Conservation (phyloP, 2,329 filamentous ascomycete species). For the Dothideomycetes sp. region DNA sequence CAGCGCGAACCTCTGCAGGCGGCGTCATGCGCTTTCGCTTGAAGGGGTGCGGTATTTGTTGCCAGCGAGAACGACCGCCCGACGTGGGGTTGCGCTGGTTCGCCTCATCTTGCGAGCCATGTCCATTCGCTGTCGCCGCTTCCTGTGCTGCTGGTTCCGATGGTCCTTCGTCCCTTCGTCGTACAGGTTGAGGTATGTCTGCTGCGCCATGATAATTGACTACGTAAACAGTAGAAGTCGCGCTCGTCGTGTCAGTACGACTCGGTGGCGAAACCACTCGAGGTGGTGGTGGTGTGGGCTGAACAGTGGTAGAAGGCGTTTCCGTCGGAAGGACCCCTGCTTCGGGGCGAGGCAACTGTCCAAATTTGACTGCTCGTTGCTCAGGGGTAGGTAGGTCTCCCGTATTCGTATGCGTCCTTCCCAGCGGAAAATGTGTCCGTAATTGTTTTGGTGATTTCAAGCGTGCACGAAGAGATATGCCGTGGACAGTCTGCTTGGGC, state of each 20-base stretch:
- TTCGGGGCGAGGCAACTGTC: slow-evolving; percentile 11
- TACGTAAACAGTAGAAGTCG: slow-evolving; percentile 52
- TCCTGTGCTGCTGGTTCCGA: neutral
- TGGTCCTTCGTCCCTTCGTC: slow-evolving; percentile 13
- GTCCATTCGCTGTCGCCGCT: too few relatives aligned
- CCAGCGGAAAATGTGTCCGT: slow-evolving; percentile 20
- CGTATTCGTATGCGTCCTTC: slow-evolving; percentile 17
- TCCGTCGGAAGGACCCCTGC: neutral
- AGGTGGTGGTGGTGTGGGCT: slow-evolving; percentile 28
- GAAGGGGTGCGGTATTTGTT: slow-evolving; percentile 45
- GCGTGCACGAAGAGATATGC: slow-evolving; percentile 13
- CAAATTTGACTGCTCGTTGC: slow-evolving; percentile 12
- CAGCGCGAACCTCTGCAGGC: slow-evolving; percentile 48
- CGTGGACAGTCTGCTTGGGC: slow-evolving; percentile 11
- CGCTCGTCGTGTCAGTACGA: slow-evolving; percentile 50
- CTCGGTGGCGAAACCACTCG: slow-evolving; percentile 45
- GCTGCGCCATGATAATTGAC: slow-evolving; percentile 48
- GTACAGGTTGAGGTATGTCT: slow-evolving; percentile 30
- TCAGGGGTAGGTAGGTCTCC: slow-evolving; percentile 5
- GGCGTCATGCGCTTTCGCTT: slow-evolving; percentile 46
- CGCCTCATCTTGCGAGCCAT: slow-evolving; percentile 5
- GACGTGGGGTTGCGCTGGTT: slow-evolving; percentile 1
- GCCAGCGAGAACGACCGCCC: slow-evolving; percentile 29
- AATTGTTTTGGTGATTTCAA: slow-evolving; percentile 15
- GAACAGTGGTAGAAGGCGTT: neutral